Base-by-base conservation (phyloP, 306 rosid species). In the Dalbergia cultrata region DNA sequence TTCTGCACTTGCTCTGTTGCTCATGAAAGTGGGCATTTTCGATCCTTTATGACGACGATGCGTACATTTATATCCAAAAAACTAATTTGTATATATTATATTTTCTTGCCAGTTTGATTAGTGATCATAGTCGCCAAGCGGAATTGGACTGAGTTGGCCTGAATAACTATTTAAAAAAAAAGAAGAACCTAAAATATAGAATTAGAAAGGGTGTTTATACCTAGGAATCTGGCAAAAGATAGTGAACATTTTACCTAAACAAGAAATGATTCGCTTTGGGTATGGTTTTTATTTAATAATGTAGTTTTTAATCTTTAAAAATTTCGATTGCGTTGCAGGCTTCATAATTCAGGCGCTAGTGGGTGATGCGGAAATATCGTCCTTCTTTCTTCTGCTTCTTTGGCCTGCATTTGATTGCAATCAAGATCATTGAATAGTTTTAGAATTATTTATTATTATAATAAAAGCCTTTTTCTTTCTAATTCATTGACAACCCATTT, bases 221-320 rank as follows among this genome's bases (percentile, higher is more conserved):
- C 86, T 81, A 86, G 92, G 93, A 86, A 89, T 89, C 87, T 91
- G 81, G 79, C 73, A 78, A 56, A 81, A 70, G 86, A 67, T 74
- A 47, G 67, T 58, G 85, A 86, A 81, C 78, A 77, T 39, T 84
- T 85, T 76, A 70, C 85, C 80, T 22, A 60, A 84, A 85, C 70
- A 80, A 74, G 85, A 65, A 83, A 82, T 80, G 45, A 83, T 81
- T 14, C 67, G 31, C 66, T 67, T 84, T 75, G 59, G 21, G 81
- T 54, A 43, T 65, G 75, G 19, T 67, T 70, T 21, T 49, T 7
- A 47, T 76, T 69, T 21, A 54, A 49, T 54, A 69, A 78, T 84
- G 18, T 33, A 69, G 21, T 19, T 35, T 3, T 49, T 45, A 13
- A 44, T 75, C 49, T 60, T 59, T 50, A 56, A 50, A 62, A 18